phyloP scores from a whole-genome alignment of 2,329 filamentous ascomycete species.

The Endothia cerciana region DNA sequence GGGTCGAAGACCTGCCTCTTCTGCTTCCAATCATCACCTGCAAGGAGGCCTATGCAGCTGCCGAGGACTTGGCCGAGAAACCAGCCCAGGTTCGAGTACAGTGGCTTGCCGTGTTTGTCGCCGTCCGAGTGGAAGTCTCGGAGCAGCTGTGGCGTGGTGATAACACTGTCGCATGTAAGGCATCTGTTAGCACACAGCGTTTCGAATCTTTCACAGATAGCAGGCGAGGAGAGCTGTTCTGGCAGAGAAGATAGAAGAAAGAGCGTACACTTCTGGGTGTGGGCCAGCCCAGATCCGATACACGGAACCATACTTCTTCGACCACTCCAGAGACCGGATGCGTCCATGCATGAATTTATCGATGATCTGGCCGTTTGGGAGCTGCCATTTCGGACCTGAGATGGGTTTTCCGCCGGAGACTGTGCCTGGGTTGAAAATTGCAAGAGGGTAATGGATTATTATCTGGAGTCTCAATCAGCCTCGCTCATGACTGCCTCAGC shows the following conservation, averaged over 20 bases:
- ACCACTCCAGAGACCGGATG: background rate
- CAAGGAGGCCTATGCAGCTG: background rate
- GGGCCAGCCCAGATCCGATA: constrained; percentile 9
- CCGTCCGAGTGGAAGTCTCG: constrained; percentile 1
- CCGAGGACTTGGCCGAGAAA: constrained; percentile 8
- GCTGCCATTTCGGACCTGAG: constrained; percentile 7
- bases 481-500: too few relatives aligned
- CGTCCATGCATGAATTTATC: constrained; percentile 9
- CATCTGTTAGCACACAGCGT: too few relatives aligned
- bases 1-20: background rate
- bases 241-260: too few relatives aligned
- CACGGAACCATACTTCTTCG: constrained; percentile 12
- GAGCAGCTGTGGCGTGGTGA: constrained; percentile 7
- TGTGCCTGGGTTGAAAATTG: constrained; percentile 12
- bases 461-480: too few relatives aligned
- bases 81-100: constrained; percentile 6
- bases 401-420: background rate
- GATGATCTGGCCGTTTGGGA: constrained; percentile 9
- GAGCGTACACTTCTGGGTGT: constrained; percentile 17
- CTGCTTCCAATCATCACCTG: constrained; percentile 5
- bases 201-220: too few relatives aligned
- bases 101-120: background rate
- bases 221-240: too few relatives aligned
- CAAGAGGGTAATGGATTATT: too few relatives aligned
- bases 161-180: too few relatives aligned